Base-by-base conservation (phyloP, 495 filamentous ascomycete species). In the Lepidopterella palustris region DNA sequence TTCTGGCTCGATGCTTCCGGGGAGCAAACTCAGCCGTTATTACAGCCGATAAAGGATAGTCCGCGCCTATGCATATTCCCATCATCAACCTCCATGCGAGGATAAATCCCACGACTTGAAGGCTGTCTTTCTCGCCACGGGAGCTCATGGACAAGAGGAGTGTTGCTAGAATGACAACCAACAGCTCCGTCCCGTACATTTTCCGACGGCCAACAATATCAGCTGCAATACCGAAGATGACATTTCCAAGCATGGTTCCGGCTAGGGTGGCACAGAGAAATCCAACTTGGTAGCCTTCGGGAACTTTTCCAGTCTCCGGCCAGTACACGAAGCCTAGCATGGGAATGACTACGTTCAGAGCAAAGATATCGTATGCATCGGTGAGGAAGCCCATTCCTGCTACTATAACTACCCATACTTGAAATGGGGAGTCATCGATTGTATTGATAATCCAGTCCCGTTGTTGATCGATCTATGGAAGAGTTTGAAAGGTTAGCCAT, bases 331-430 rank as follows among this genome's bases (percentile, higher is more conserved):
- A 61, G 4, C 49, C 63, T 20, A 65, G 55, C 58, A 65, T 65
- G 6, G 63, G 59, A 4, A 57, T 61, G 39, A 65, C 59, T 0
- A 59, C 55, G 26, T 65, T 65, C 20, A 65, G 21, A 2, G 58
- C 53, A 49, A 65, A 65, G 1, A 65, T 20, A 20, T 47, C 63
- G 29, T 60, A 65, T 18, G 63, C 45, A 49, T 65, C 63, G 11
- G 63, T 65, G 4, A 65, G 42, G 31, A 65, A 65, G 18, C 63
- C 63, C 13, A 62, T 57, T 23, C 63, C 63, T 11, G 63, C 63
- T 0, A 65, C 63, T 18, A 65, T 31, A 42, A 71, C 58, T 13
- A 62, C 59, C 63, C 63, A 65, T 15, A 47, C 53, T 42, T 64
- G 62, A 47, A 64, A 64, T 2, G 62, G 62, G 26, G 62, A 51